Percentiles rank a stretch among this genome's conserved stretches.
Conservation (phyloP, 2,329 filamentous ascomycete species). For the Lecanosticta acicola region DNA sequence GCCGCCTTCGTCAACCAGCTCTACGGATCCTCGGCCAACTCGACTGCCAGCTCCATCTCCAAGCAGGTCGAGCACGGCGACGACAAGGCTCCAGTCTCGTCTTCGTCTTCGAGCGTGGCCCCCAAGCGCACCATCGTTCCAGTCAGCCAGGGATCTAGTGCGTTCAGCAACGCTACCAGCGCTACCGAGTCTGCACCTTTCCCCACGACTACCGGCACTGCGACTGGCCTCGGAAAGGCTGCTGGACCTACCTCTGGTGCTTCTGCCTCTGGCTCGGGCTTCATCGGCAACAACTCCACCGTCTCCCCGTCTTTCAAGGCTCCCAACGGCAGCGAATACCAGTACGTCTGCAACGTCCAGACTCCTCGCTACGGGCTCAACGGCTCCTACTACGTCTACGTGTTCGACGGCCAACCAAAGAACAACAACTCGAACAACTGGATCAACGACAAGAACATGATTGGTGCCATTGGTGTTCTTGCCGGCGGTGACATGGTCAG, state of each 20-base stretch:
- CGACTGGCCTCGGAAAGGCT: no score
- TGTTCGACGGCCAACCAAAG: slow-evolving; percentile 56
- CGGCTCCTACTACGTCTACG: slow-evolving; percentile 58
- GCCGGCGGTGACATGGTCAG: slow-evolving; percentile 25
- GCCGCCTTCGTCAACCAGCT: slow-evolving; percentile 44
- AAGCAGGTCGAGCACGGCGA: slow-evolving; percentile 7
- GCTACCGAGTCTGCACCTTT: not conserved
- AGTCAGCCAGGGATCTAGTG: no score
- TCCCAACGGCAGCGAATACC: slow-evolving; percentile 44
- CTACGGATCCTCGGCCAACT: slow-evolving; percentile 43
- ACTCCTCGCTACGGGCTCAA: slow-evolving; percentile 56
- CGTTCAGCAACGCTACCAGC: slow-evolving; percentile 1
- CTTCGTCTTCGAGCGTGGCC: not conserved
- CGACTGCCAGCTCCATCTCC: slow-evolving; percentile 12
- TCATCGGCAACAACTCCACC: slow-evolving; percentile 1
- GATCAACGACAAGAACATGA: slow-evolving; percentile 49
- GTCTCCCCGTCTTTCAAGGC: slow-evolving; percentile 24
- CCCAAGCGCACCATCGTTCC: not conserved
- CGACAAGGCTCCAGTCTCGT: slow-evolving; percentile 1
- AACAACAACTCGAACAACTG: slow-evolving; percentile 44
- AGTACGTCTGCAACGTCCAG: slow-evolving; percentile 65
- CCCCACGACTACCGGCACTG: not conserved
- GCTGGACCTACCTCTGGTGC: not conserved
- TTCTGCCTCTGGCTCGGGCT: slow-evolving; percentile 4
- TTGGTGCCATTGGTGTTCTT: slow-evolving; percentile 54